phyloP scores from a whole-genome alignment of 2,329 filamentous ascomycete genomes.

The Dactylellina parvicollis region DNA sequence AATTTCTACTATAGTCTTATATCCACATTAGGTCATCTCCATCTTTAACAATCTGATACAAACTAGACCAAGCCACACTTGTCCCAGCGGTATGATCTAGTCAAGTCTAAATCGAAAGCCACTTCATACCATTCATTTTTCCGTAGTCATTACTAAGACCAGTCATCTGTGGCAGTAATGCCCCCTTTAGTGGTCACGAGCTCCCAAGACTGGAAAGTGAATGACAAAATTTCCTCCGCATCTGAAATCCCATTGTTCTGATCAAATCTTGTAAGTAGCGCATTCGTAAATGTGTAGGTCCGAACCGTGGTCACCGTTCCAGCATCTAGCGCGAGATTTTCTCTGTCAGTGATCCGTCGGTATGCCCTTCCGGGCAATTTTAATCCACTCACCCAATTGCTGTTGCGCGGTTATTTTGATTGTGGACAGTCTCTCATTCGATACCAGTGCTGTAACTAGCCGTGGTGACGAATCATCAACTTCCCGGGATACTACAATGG shows the following conservation, averaged over 20 bases:
- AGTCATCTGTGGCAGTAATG: neutral
- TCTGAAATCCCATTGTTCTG: neutral
- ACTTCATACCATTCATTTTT: too few relatives aligned
- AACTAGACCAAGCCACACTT: too few relatives aligned
- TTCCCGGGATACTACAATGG: conserved; percentile 5
- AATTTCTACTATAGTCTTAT: too few relatives aligned
- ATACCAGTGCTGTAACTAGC: neutral
- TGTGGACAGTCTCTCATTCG: conserved; percentile 3
- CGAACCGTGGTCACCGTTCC: conserved; percentile 3
- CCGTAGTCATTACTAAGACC: neutral
- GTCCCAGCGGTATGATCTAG: too few relatives aligned
- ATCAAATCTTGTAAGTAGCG: neutral
- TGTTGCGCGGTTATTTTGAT: conserved; percentile 17
- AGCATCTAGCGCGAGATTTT: neutral
- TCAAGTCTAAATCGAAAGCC: too few relatives aligned
- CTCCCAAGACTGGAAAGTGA: conserved; percentile 17
- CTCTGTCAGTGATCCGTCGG: neutral
- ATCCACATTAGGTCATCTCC: too few relatives aligned
- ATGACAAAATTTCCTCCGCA: conserved; percentile 5
- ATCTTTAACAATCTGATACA: too few relatives aligned
- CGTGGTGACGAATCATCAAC: conserved; percentile 13
- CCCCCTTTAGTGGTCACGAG: neutral
- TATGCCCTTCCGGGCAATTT: neutral
- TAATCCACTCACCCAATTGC: neutral
- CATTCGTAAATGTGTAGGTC: conserved; percentile 23